Evolutionary conservation across 1,284 basidiomycete genomes (phyloP).

Genomic region (Cystobasidium sp.): DNA sequence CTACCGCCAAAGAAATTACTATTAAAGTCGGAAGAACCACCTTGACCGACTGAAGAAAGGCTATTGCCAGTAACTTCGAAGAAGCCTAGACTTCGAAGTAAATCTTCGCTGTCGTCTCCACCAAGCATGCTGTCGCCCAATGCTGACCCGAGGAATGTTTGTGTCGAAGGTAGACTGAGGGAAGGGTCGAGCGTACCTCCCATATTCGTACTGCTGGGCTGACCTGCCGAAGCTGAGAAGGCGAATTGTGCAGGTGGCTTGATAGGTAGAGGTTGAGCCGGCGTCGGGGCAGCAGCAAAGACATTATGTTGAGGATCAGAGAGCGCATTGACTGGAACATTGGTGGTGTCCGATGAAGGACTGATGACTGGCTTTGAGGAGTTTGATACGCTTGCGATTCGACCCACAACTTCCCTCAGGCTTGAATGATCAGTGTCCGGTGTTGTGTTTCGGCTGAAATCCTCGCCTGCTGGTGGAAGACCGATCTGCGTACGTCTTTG

Average conservation of each 20-base stretch:
- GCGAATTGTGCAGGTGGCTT: conserved; percentile 8
- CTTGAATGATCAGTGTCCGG: conserved; percentile 34
- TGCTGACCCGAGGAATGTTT: conserved; percentile 21
- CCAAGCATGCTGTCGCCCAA: conserved; percentile 21
- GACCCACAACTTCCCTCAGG: conserved; percentile 36
- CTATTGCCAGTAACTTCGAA: conserved; percentile 38
- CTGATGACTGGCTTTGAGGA: conserved; percentile 19
- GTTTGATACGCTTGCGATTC: conserved; percentile 41
- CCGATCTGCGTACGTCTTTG: conserved; percentile 30
- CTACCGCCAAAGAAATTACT: conserved; percentile 19
- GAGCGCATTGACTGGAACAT: conserved; percentile 1
- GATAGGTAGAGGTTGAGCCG: not conserved
- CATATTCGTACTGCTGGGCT: conserved; percentile 18
- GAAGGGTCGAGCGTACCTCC: conserved; percentile 12
- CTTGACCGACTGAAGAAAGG: conserved; percentile 13
- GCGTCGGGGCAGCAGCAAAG: conserved; percentile 2
- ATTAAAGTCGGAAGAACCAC: conserved; percentile 18
- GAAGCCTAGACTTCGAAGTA: conserved; percentile 40
- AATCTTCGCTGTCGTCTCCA: conserved; percentile 36
- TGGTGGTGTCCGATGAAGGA: not conserved
- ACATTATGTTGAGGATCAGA: conserved; percentile 4
- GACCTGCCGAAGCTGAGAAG: conserved; percentile 21
- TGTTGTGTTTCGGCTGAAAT: conserved; percentile 37
- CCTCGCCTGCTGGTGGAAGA: conserved; percentile 28
- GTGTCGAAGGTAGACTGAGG: conserved; percentile 14